Percentiles rank a stretch among this genome's conserved stretches.
These are phyloP conservation scores for Naganishia cerealis DNA, from an alignment of 1,284 basidiomycete species.

Conservation along the genomic window DNA sequence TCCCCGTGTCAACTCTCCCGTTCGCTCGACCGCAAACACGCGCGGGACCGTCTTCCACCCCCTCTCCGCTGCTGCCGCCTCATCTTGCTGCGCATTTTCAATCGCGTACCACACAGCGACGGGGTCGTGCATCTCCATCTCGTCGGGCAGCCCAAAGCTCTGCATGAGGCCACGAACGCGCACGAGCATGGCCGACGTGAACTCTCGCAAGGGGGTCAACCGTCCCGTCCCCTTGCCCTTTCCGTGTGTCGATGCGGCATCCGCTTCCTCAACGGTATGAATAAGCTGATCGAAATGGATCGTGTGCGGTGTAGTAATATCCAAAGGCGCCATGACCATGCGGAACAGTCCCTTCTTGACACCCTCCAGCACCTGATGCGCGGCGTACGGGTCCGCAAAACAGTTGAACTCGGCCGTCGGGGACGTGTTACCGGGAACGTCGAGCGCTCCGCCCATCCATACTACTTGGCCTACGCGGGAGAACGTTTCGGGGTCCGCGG, in stretches of 20 bases:
- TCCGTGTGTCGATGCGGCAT: slow-evolving; percentile 56
- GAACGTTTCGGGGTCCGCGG: slow-evolving; percentile 61
- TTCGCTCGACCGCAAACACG: slow-evolving; percentile 54
- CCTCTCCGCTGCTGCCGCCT: slow-evolving; percentile 7
- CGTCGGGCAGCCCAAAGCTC: slow-evolving; percentile 72
- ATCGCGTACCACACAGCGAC: slow-evolving; percentile 58
- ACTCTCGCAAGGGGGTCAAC: slow-evolving; percentile 60
- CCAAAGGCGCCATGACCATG: slow-evolving; percentile 72
- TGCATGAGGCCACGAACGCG: slow-evolving; percentile 65
- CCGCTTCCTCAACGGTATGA: slow-evolving; percentile 49
- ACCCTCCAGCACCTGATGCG: slow-evolving; percentile 58
- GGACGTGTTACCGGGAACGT: slow-evolving; percentile 86
- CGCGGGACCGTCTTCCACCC: slow-evolving; percentile 48
- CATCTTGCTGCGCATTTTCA: slow-evolving; percentile 42
- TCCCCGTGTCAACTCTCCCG: slow-evolving; percentile 54
- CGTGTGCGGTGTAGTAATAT: slow-evolving; percentile 76
- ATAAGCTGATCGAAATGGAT: slow-evolving; percentile 69
- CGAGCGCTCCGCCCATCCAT: slow-evolving; percentile 94
- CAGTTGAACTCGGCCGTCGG: slow-evolving; percentile 88
- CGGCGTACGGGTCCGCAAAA: slow-evolving; percentile 87
- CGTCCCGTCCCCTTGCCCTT: slow-evolving; percentile 8
- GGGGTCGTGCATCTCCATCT: slow-evolving; percentile 67
- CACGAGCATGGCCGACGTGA: slow-evolving; percentile 75
- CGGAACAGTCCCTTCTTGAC: slow-evolving; percentile 48
- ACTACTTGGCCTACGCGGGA: slow-evolving; percentile 67